Evolutionary conservation across 2,329 filamentous ascomycete genomes (phyloP).

Genomic region (Gaeumannomyces tritici): DNA sequence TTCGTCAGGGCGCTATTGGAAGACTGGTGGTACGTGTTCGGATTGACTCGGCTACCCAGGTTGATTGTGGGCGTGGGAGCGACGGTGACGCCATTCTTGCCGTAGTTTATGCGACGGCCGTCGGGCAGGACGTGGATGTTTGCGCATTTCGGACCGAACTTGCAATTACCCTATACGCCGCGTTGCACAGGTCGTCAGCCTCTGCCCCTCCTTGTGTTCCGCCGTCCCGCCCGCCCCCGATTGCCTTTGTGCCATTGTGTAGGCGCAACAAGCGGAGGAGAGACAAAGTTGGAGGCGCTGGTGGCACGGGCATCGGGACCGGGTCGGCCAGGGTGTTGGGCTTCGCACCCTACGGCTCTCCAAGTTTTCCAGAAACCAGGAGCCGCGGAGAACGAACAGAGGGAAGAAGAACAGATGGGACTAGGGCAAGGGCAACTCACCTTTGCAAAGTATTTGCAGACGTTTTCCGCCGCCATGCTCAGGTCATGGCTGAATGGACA

Average conservation of each 20-base stretch:
- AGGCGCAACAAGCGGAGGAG: background rate
- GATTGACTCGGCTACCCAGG: constrained; percentile 59
- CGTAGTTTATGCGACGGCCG: constrained; percentile 80
- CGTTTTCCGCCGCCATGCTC: constrained; percentile 71
- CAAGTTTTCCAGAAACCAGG: background rate
- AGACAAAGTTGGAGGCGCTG: background rate
- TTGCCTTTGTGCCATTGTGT: background rate
- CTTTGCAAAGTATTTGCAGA: constrained; percentile 99
- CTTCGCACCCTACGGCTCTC: background rate
- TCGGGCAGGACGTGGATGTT: constrained; percentile 93
- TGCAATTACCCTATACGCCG: constrained; percentile 82
- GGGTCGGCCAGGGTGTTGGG: background rate
- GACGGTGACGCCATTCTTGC: constrained; percentile 59
- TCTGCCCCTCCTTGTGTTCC: background rate
- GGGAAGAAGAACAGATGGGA: background rate
- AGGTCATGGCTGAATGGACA: constrained; percentile 96
- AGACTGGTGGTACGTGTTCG: constrained; percentile 47
- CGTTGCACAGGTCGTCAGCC: constrained; percentile 15
- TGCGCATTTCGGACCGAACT: constrained; percentile 96
- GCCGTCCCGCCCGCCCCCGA: background rate
- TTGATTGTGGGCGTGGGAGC: constrained; percentile 42
- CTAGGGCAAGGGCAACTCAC: constrained; percentile 33
- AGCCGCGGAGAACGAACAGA: background rate
- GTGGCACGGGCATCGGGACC: background rate
- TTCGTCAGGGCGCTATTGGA: constrained; percentile 64